phyloP scores from a whole-genome alignment of 768 basidiomycete species.

The Leccinum boreale region DNA sequence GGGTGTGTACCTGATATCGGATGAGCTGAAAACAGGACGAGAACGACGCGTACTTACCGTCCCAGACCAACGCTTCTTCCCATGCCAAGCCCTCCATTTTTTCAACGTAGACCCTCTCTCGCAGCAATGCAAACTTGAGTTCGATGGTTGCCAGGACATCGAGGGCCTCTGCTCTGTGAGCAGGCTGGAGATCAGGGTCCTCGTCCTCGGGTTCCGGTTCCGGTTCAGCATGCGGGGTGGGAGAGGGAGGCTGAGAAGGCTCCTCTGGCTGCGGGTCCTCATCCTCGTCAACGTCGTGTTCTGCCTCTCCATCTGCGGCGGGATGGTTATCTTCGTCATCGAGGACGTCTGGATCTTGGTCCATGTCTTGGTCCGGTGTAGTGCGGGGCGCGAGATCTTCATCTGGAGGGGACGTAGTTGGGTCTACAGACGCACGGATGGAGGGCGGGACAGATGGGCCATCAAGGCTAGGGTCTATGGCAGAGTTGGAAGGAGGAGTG shows the following conservation, averaged over 20 bases:
- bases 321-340: constrained; percentile 26
- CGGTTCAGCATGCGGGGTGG: constrained; percentile 22
- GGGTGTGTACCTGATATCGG: constrained; percentile 69
- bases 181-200: constrained; percentile 73
- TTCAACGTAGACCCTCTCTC: constrained; percentile 89
- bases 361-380: constrained; percentile 30
- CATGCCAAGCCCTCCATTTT: constrained; percentile 88
- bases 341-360: constrained; percentile 13
- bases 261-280: constrained; percentile 32
- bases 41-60: constrained; percentile 49
- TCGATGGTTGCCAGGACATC: constrained; percentile 88
- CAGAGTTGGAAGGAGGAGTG: constrained; percentile 8
- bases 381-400: constrained; percentile 10
- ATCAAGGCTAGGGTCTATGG: constrained; percentile 21
- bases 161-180: constrained; percentile 82
- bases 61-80: constrained; percentile 79
- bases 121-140: constrained; percentile 83
- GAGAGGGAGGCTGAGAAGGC: constrained; percentile 24
- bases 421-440: constrained; percentile 17
- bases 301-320: constrained; percentile 13
- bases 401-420: constrained; percentile 18
- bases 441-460: constrained; percentile 19
- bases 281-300: constrained; percentile 31
- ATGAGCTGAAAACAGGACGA: neutral
- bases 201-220: constrained; percentile 35